Conservation (phyloP, 768 basidiomycete genomes). For the Wakefieldia striispora region DNA sequence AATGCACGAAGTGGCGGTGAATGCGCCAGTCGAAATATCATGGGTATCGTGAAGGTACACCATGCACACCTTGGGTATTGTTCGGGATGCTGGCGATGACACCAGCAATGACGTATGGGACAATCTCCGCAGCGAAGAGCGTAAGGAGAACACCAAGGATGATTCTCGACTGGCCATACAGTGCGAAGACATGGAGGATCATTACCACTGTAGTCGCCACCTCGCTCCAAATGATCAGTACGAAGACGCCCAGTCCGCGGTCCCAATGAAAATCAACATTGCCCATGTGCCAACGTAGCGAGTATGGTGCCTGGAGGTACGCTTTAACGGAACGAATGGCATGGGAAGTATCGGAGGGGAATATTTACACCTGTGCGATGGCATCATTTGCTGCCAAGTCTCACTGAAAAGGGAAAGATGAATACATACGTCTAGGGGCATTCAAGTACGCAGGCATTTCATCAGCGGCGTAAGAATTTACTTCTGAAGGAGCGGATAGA, state of each 20-base stretch:
- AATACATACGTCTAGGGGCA: not conserved
- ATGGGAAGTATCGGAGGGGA: not conserved
- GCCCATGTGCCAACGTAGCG: not conserved
- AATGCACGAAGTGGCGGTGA: not conserved
- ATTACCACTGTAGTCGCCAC: constrained; percentile 6
- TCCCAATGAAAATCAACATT: not conserved
- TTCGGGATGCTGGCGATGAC: not conserved
- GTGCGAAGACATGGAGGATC: constrained; percentile 16
- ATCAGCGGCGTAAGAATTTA: not conserved
- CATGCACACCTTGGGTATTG: not conserved
- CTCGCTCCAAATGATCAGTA: not conserved
- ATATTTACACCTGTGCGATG: not conserved
- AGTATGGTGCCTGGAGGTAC: not conserved
- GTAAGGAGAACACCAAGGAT: constrained; percentile 10
- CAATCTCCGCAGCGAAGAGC: constrained; percentile 1
- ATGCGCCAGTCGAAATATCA: too few species aligned
- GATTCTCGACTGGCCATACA: constrained; percentile 8
- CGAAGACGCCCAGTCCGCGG: constrained; percentile 11
- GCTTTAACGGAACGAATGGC: not conserved
- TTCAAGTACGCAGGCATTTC: not conserved
- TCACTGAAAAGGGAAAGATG: too few species aligned
- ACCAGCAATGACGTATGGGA: not conserved
- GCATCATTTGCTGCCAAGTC: not conserved
- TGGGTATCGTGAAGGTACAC: too few species aligned
- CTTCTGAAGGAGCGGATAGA: not conserved